Base-by-base conservation (phyloP, 495 filamentous ascomycete genomes). In the Friedmanniomyces endolithicus region DNA sequence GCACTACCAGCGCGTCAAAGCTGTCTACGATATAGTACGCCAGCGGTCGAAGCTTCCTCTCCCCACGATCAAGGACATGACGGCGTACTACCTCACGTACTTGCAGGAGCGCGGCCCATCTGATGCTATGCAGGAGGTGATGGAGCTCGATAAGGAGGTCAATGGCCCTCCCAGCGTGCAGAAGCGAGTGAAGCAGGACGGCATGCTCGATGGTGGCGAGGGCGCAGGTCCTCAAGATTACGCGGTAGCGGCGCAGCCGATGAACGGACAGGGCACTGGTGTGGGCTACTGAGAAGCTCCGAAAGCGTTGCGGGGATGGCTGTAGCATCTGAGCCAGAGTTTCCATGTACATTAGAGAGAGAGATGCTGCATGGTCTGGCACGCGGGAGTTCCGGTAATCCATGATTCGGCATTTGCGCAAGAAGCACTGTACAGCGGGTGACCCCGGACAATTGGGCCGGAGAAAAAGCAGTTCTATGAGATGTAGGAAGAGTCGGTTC, bases 101-200 rank as follows among this genome's bases (percentile, higher is more conserved):
- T 72, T 99, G 24, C 81, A 92, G 45, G 83, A 95, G 60, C 74
- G 87, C 47, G 89, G 90, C 1, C 81, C 79, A n/a, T 82, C 86
- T 56, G 82, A 87, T 35, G 78, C 86, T 0, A 87, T 88, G 65
- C 90, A 90, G 68, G 85, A 92, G 63, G 95, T 88, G 65, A 73
- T 97, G 70, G 69, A 71, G 44, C 68, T 99, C 29, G 92, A 99
- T 67, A 78, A 81, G 35, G 86, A 95, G 67, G 74, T 95, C 27
- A 88, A 90, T 64, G 92, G 94, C 16, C 46, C 59, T 1, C 1
- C 23, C 27, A 52, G 43, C 34, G 53, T 57, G 19, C 39, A 47
- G 39, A 25, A 45, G 33, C 16, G 49, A 11, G 14, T 9, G 11
- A 50, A 35, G 24, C 16, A 14, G 49, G 16, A 25, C 6, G 24